Evolutionary conservation across 495 filamentous ascomycete species (phyloP), one percentile per base, ranked within the genome.

Genomic region (Ascodesmis nigricans): DNA sequence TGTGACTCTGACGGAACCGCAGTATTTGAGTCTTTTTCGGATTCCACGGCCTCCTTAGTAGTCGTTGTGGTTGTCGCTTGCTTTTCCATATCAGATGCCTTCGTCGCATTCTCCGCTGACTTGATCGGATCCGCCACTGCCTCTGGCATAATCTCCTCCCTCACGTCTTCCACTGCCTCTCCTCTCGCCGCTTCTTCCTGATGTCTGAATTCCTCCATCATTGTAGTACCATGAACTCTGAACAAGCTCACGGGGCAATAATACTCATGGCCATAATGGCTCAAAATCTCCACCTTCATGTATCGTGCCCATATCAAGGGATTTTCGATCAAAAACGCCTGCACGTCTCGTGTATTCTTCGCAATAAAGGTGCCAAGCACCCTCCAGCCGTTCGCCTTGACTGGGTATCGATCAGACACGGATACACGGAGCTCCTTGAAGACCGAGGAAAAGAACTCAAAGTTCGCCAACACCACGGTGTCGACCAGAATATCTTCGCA

Each of bases 241-340:
- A 97, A 61, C 13, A 97, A 56, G 45, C 80, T 91, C 22, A 97
- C 55, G 2, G 87, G 87, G 42, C 87, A 97, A 56, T 84, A 97
- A 51, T 78, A 95, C 50, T 97, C 87, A 48, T 81, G 79, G 8
- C 87, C 87, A 56, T 84, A 95, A 51, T 97, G 87, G 4, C 65
- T 80, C 39, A 97, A 56, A 42, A 93, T 81, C 55, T 97, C 87
- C 40, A 95, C 66, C 21, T 78, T 67, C 17, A 97, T 50, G 55
- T 95, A 97, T 37, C 82, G 68, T 35, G 87, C 82, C 75, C 87
- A 97, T 29, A 95, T 92, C 35, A 81, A 69, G 23, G 87, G 82
- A 47, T 92, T 82, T 49, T 87, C 75, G 19, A 97, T 64, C 17
- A 84, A 58, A 48, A 97, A 97, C 0, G 87, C 77, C 55, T 97